Percentiles rank a stretch among this genome's conserved stretches.
Conservation (phyloP, 257 asterid species). For the Scutellaria baicalensis region DNA sequence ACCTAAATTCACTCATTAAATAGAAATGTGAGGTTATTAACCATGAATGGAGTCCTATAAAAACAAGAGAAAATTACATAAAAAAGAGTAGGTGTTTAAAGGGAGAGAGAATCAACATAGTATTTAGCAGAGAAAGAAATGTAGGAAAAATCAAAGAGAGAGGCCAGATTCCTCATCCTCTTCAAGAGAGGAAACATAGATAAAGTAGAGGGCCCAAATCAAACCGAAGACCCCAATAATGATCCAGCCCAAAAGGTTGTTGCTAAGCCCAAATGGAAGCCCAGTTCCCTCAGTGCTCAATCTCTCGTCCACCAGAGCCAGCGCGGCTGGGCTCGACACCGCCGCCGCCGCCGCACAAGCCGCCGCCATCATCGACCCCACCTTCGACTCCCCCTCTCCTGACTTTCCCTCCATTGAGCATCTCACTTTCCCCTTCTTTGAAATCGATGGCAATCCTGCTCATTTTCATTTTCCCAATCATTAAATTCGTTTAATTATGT, state of each 20-base stretch:
- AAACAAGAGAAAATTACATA: conserved; percentile 1
- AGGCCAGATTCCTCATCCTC: conserved; percentile 94
- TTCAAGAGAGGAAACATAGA: conserved; percentile 52
- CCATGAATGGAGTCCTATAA: background rate
- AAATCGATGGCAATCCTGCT: conserved; percentile 57
- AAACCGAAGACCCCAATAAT: conserved; percentile 70
- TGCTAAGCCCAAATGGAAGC: conserved; percentile 90
- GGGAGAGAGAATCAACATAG: conserved; percentile 5
- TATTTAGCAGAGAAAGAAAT: background rate
- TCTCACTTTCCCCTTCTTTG: conserved; percentile 55
- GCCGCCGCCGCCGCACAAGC: conserved; percentile 45
- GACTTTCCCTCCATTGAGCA: conserved; percentile 60
- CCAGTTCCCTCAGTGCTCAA: conserved; percentile 97
- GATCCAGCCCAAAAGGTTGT: conserved; percentile 82
- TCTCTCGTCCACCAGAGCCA: conserved; percentile 96
- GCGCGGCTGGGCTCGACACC: conserved; percentile 61
- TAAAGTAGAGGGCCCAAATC: conserved; percentile 66
- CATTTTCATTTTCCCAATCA: background rate
- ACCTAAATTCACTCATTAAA: too few relatives aligned
- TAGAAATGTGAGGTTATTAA: too few relatives aligned
- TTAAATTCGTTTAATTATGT: too few relatives aligned
- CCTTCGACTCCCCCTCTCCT: conserved; percentile 32
- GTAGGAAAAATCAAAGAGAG: conserved; percentile 46
- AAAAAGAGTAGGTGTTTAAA: conserved; percentile 16
- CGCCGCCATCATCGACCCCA: conserved; percentile 54